phyloP scores from a whole-genome alignment of 2,329 filamentous ascomycete genomes.

The Akanthomyces uredinophilus region DNA sequence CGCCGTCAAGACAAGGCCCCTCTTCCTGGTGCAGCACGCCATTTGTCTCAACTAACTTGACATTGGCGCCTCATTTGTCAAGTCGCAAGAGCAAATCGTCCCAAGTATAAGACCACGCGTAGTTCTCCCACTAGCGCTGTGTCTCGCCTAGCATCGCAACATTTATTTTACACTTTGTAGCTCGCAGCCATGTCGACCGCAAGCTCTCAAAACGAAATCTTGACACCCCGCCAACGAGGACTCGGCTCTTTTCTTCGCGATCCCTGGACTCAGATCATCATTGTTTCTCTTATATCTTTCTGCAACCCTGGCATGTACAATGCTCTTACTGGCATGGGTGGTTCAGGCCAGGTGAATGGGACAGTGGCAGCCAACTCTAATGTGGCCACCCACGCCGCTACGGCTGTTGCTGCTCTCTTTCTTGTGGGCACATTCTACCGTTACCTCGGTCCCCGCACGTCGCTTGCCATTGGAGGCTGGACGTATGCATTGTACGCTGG shows the following conservation, averaged over 20 bases:
- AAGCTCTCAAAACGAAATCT: not conserved
- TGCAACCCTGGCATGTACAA: conserved; percentile 6
- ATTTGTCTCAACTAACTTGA: not conserved
- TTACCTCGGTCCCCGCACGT: not conserved
- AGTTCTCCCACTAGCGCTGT: not conserved
- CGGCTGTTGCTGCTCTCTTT: not conserved
- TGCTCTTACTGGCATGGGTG: not conserved
- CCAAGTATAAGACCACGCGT: not conserved
- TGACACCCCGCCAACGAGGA: not conserved
- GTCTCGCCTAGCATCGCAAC: too few species aligned
- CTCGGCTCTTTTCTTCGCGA: not conserved
- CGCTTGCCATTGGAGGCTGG: not conserved
- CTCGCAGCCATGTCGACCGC: not conserved
- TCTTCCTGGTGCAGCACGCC: not conserved
- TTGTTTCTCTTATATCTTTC: not conserved
- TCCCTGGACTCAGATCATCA: not conserved
- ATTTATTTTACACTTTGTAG: too few species aligned
- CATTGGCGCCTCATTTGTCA: not conserved
- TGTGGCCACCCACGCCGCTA: not conserved
- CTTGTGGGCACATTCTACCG: not conserved
- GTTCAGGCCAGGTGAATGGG: not conserved
- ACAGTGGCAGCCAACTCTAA: not conserved
- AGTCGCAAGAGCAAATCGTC: not conserved
- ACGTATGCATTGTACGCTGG: not conserved
- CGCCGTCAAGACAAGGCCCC: not conserved